Conservation (phyloP, 805 yeast species). For the Tetrapisispora nanseiensis region DNA sequence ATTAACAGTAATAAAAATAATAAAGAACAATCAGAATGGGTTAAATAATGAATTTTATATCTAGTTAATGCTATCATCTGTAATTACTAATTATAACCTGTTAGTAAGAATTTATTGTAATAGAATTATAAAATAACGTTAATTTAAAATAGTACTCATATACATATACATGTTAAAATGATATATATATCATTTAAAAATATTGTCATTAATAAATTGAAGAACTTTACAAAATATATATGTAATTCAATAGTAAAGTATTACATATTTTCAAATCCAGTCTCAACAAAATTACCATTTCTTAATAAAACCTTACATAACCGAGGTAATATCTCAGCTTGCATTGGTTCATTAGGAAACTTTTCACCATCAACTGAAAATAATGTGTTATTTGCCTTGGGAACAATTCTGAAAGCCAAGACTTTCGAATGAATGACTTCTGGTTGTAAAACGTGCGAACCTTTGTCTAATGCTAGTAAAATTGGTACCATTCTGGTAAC, state of each 20-base stretch:
- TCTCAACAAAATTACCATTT: conserved; percentile 50
- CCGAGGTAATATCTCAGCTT: conserved; percentile 68
- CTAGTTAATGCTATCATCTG: too few species aligned
- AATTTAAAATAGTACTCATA: too few species aligned
- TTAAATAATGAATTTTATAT: too few species aligned
- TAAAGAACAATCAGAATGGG: too few species aligned
- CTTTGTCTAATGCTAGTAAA: conserved; percentile 57
- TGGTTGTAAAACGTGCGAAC: conserved; percentile 62
- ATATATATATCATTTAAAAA: neutral
- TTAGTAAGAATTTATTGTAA: too few species aligned
- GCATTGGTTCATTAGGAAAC: conserved; percentile 68
- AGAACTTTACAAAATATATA: neutral
- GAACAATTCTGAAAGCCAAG: conserved; percentile 64
- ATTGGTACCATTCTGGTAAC: conserved; percentile 46
- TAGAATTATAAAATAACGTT: too few species aligned
- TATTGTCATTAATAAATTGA: neutral
- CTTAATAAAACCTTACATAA: conserved; percentile 54
- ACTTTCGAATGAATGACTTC: conserved; percentile 70
- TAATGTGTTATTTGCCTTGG: conserved; percentile 40
- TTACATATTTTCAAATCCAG: conserved; percentile 35
- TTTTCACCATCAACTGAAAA: conserved; percentile 86
- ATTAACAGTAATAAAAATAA: too few species aligned
- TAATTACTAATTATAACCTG: too few species aligned
- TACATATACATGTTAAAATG: too few species aligned
- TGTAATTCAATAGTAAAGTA: neutral